Base-by-base conservation (phyloP, 352 stramenopile species). In the Globisporangium cystogenes region DNA sequence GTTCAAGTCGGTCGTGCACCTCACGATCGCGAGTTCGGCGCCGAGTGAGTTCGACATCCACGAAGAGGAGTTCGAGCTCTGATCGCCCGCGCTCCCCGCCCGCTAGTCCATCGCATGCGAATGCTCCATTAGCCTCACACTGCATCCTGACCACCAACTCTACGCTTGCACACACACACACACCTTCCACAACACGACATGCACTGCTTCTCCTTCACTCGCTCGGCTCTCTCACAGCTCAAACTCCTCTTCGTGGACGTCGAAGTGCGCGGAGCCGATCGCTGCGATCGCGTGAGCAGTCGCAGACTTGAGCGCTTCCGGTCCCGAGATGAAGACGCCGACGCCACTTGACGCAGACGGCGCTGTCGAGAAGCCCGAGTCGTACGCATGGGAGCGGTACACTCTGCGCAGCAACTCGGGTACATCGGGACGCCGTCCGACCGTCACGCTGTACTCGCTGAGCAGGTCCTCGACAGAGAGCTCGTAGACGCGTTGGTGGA, bases 41-140 rank as follows among this genome's bases (percentile, higher is more conserved):
- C n/a, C n/a, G n/a, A n/a, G n/a, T n/a, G n/a, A 62, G 27, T 69
- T 69, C 43, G 58, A 64, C 50, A 43, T 69, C 23, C 45, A 57
- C 44, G 50, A 46, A 35, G 62, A 64, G 40, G 57, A 69, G 51
- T 69, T 69, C 41, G 48, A 68, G 49, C 29, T 68, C n/a, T n/a
- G n/a, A n/a, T n/a, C n/a, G n/a, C n/a, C n/a, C n/a, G n/a, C n/a
- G n/a, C n/a, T n/a, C n/a, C n/a, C n/a, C n/a, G n/a, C n/a, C n/a
- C n/a, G n/a, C n/a, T n/a, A n/a, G n/a, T n/a, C n/a, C n/a, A n/a
- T n/a, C n/a, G n/a, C n/a, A n/a, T n/a, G n/a, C n/a, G n/a, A n/a
- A n/a, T n/a, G n/a, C n/a, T n/a, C n/a, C n/a, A n/a, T n/a, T n/a
- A n/a, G n/a, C n/a, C n/a, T n/a, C n/a, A n/a, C n/a, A n/a, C n/a